Percentiles rank a stretch among this genome's conserved stretches.
Conservation (phyloP, 371 early-diverging fungal genomes). For the Mucor plumbeus region DNA sequence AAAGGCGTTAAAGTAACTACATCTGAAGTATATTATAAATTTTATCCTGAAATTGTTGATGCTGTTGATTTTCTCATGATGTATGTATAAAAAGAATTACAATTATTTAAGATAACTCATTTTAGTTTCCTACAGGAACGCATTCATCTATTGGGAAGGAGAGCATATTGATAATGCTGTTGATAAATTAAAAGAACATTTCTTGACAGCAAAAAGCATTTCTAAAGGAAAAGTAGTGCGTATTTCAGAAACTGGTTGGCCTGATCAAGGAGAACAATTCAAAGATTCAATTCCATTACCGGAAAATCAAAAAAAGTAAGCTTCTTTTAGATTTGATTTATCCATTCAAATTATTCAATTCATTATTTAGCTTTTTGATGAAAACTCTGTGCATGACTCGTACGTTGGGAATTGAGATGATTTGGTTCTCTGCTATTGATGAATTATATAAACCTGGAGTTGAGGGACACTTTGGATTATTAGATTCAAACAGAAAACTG, state of each 20-base stretch:
- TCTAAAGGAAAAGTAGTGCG: constrained; percentile 56
- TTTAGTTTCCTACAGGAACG: constrained; percentile 41
- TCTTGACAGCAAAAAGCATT: constrained; percentile 36
- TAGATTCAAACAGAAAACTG: constrained; percentile 28
- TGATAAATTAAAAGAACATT: constrained; percentile 49
- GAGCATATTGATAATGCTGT: constrained; percentile 49
- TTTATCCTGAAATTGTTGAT: constrained; percentile 43
- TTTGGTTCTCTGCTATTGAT: constrained; percentile 68
- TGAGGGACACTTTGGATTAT: constrained; percentile 61
- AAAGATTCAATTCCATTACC: constrained; percentile 48
- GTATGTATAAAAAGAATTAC: constrained; percentile 24
- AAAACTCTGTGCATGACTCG: constrained; percentile 53
- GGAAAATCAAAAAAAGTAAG: constrained; percentile 52
- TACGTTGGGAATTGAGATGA: constrained; percentile 50
- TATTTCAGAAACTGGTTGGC: constrained; percentile 73
- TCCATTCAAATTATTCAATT: neutral
- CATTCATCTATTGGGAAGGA: constrained; percentile 71
- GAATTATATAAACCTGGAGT: constrained; percentile 62
- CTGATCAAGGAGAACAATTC: constrained; percentile 54
- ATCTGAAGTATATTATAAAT: constrained; percentile 62
- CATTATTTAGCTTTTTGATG: constrained; percentile 21
- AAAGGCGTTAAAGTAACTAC: constrained; percentile 51
- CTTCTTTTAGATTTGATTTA: neutral
- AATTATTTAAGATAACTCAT: too few relatives aligned
- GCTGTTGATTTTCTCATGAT: constrained; percentile 64